Evolutionary conservation across 2,329 filamentous ascomycete species (phyloP).

Genomic region (Calonectria pseudoturangicola): DNA sequence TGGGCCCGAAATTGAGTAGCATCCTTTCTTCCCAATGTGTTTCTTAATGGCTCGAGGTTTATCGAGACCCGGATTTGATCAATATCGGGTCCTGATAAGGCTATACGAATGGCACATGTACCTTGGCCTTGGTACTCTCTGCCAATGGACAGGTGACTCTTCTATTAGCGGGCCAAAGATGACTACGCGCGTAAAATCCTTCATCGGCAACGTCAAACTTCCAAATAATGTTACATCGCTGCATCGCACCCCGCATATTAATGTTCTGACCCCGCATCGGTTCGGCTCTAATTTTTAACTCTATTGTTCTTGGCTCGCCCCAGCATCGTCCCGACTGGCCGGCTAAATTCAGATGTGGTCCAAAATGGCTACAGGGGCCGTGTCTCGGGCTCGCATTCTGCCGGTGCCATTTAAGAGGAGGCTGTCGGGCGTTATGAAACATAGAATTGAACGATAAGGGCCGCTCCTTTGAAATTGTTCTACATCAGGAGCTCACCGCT

Average conservation of each 20-base stretch:
- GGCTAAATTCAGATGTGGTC: conserved; percentile 23
- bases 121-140: background rate
- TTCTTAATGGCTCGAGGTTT: too few species aligned
- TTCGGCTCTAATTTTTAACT: conserved; percentile 14
- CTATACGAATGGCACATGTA: background rate
- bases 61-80: too few species aligned
- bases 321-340: conserved; percentile 6
- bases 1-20: too few species aligned
- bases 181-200: too few species aligned
- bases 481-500: background rate
- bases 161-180: background rate
- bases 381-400: background rate
- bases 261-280: conserved; percentile 21
- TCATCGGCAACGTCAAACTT: background rate
- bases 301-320: conserved; percentile 13
- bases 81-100: background rate
- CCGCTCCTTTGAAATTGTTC: background rate
- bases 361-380: background rate
- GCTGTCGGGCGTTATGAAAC: background rate
- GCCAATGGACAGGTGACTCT: background rate
- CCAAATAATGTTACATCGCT: conserved; percentile 7
- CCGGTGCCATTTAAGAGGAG: conserved; percentile 1
- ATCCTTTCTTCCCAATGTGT: too few species aligned
- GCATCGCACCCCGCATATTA: conserved; percentile 15
- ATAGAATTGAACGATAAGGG: background rate